Base-by-base conservation (phyloP, 306 rosid species). In the Ormosia emarginata region DNA sequence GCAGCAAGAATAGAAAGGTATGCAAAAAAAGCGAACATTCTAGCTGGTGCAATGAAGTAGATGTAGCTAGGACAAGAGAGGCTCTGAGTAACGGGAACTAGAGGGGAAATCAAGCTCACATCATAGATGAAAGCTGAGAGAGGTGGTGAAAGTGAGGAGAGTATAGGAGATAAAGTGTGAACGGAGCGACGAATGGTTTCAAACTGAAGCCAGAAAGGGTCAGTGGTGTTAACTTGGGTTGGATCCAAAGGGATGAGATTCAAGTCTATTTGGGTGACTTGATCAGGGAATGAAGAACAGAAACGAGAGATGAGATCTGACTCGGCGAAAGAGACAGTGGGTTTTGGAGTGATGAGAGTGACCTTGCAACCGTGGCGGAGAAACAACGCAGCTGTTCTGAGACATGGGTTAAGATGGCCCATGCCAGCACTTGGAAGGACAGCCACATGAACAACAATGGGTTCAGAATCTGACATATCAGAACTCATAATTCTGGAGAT, bases 391-490 rank as follows among this genome's bases (percentile, higher is more conserved):
- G 88, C 90, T 0, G 76, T 55, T 13, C 86, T 62, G 0, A 83
- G 92, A 39, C 76, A 85, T 32, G 88, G 88, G 9, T 75, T 79
- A 0, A 87, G 77, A 7, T 87, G 95, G 10, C 90, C 91, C 85
- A 89, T 78, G n/a, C 91, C 88, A 17, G 93, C 84, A 62, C 80
- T 80, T 5, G 91, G 90, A 40, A 89, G 67, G 7, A 91, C 74
- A 40, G 80, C 88, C 5, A 89, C 64, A 10, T 91, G 91, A 37
- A 53, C 11, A 46, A 24, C 24, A 7, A 47, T 10, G 6, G 66
- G 7, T 12, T 11, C 79, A 3, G 63, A 30, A 41, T 1, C 36
- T 44, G 56, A 47, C 74, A 67, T 66, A 1, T 24, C 24, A 24
- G 24, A 24, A 24, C 24, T 24, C 24, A 1, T 24, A 24, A 24